These are phyloP conservation scores for Phytophthora multivora DNA, from an alignment of 352 stramenopile genomes.

Conservation along the genomic window DNA sequence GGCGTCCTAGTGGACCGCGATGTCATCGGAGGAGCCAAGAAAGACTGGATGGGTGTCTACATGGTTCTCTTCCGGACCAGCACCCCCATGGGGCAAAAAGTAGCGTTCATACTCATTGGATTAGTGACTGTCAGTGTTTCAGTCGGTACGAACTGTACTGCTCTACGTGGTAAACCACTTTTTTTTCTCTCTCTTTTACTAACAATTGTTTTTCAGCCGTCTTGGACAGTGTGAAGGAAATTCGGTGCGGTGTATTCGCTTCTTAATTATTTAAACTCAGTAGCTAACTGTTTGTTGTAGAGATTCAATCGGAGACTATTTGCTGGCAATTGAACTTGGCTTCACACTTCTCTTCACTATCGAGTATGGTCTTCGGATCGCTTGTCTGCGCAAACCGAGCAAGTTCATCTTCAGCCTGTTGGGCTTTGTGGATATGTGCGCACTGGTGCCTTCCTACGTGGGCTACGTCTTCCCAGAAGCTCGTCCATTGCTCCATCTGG, in stretches of 20 bases:
- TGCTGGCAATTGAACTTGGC: constrained; percentile 73
- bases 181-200: background rate
- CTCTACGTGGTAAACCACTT: constrained; percentile 1
- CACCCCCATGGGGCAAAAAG: constrained; percentile 65
- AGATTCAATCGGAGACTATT: constrained; percentile 60
- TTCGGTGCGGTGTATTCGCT: constrained; percentile 40
- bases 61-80: constrained; percentile 77
- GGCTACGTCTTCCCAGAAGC: constrained; percentile 66
- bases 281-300: constrained; percentile 17
- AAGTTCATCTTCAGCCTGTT: constrained; percentile 76
- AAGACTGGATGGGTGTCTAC: constrained; percentile 73
- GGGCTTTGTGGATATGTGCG: constrained; percentile 77
- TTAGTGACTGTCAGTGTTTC: constrained; percentile 75
- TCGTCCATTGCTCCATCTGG: constrained; percentile 70
- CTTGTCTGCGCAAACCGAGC: constrained; percentile 61
- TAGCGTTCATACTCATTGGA: constrained; percentile 70
- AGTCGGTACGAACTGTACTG: constrained; percentile 40
- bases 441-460: constrained; percentile 81
- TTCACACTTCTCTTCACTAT: constrained; percentile 86
- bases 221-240: constrained; percentile 71
- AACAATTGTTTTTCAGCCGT: constrained; percentile 40
- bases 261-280: background rate
- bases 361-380: constrained; percentile 72
- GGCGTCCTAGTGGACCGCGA: constrained; percentile 74
- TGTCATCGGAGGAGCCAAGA: constrained; percentile 60